Base-by-base conservation (phyloP, 2,329 filamentous ascomycete genomes). In the Penicillium sclerotiorum region DNA sequence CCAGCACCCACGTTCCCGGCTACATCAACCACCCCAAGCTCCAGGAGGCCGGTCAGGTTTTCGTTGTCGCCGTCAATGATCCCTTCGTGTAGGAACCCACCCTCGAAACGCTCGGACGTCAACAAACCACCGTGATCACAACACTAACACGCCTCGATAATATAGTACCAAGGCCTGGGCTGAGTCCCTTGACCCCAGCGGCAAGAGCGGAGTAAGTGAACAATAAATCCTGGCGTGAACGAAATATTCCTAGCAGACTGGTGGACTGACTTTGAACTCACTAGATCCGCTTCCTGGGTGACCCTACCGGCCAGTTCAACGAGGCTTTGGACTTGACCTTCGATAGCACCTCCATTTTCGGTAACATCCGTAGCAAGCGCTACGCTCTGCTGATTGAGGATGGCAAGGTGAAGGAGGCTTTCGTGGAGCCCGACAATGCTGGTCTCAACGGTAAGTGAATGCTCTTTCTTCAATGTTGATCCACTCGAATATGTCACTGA, bases 1-100 rank as follows among this genome's bases (percentile, higher is more conserved):
- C 83, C 15, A 80, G 81, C 58, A 78, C 76, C 41, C 93, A 97
- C 69, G 80, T 97, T 38, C 93, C 93, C 1, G 88, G 89, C 47
- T 97, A 91, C 75, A 87, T 96, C 72, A 85, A 84, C 66, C 88
- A 90, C 68, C 80, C 86, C 47, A 84, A 86, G 69, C 80, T 95
- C 61, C 89, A 89, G 75, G 79, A 86, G 53, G 90, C 89, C 23
- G 92, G 91, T 41, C 80, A 88, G 64, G 89, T 96, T 38, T 95
- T 95, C 65, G 90, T 97, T 33, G 85, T 97, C 49, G 86, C 89
- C 13, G 92, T 96, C 68, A 97, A 97, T 69, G 93, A 97, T 70
- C 84, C 91, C 17, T 96, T 96, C 70, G 92, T 96, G 89, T 95
- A 79, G 74, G 88, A 75, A 35, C 28, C 17, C n/a, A n/a, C n/a